Base-by-base conservation (phyloP, 345 rosid species). In the Erysimum cheiranthoides region DNA sequence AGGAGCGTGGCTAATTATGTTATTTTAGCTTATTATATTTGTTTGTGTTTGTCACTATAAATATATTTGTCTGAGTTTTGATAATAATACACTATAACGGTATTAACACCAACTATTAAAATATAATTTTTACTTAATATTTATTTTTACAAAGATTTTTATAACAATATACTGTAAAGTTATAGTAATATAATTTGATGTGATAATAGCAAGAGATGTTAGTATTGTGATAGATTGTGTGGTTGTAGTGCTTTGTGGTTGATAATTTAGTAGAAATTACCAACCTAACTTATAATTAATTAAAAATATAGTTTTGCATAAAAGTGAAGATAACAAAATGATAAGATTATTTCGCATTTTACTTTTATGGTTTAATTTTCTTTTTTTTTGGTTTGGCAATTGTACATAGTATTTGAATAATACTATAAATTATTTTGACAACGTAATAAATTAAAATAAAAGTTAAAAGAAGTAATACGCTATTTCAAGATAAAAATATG, bases 1-100 rank as follows among this genome's bases (percentile, higher is more conserved):
- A 42, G 70, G 78, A 73, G 74, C 68, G 34, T 8, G 16, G 51
- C 30, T 45, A 25, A 12, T 61, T 28, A 8, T 36, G 10, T 9
- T 36, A 10, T 36, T 36, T 8, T 36, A 36, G 3, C 2, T 36
- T 4, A 45, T 6, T 14, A 21, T 7, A 6, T 45, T 45, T n/a
- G 16, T n/a, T n/a, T n/a, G n/a, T n/a, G n/a, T n/a, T 8, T 45
- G 18, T 0, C 34, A 34, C 14, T 38, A 39, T 21, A 21, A 21
- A 21, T 21, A 21, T 21, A 21, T 21, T 21, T 21, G 34, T 32
- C 6, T 32, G 34, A 32, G 6, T 32, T 32, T 32, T 32, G 34
- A 32, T 32, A 32, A 3, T 32, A 6, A 32, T 32, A 32, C 34
- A 32, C 1, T 21, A 32, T 32, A 32, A 32, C 5, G 5, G 1